Conservation (phyloP, 176 grass and related monocot species). For the Musa troglodytarum region DNA sequence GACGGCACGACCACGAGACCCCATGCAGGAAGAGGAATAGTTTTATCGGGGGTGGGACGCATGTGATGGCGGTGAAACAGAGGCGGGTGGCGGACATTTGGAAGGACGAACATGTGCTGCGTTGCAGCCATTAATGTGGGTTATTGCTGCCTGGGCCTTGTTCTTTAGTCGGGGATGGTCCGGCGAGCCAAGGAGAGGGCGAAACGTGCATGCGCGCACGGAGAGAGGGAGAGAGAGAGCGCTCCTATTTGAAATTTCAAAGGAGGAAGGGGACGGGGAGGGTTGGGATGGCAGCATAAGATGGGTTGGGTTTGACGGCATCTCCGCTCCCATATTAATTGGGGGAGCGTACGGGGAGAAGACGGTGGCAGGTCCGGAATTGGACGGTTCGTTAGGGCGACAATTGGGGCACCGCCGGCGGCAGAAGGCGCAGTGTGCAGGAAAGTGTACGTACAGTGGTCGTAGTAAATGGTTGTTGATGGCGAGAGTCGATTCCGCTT, state of each 20-base stretch:
- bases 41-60: background rate
- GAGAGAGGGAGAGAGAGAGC: background rate
- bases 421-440: no score
- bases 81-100: background rate
- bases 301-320: no score
- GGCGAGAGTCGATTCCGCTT: no score
- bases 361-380: background rate
- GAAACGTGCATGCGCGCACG: background rate
- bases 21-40: background rate
- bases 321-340: no score
- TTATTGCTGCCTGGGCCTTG: no score
- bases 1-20: background rate
- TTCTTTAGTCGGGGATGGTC: no score
- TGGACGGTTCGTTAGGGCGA: background rate
- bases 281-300: no score
- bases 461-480: no score
- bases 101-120: background rate
- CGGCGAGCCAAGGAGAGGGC: no score
- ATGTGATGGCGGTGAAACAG: background rate
- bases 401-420: background rate
- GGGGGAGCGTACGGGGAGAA: no score
- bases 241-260: background rate
- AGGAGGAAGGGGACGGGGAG: background rate
- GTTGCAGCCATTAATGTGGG: no score
- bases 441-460: no score